phyloP scores from a whole-genome alignment of 2,329 filamentous ascomycete genomes.

The Fonsecaea nubica region DNA sequence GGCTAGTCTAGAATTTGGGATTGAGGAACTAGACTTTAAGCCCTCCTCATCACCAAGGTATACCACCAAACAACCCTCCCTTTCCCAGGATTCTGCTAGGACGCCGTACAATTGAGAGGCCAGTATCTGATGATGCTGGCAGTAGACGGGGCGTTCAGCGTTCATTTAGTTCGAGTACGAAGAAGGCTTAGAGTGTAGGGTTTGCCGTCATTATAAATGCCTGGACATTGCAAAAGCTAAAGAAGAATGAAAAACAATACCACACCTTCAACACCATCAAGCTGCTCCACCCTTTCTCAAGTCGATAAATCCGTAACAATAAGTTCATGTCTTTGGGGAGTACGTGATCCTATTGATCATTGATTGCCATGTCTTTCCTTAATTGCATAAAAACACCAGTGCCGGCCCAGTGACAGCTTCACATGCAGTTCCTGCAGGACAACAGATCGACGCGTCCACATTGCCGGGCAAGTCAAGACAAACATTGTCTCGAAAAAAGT shows the following conservation, averaged over 20 bases:
- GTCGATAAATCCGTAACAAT: slow-evolving; percentile 5
- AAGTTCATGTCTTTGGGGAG: slow-evolving; percentile 13
- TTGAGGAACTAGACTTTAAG: no score
- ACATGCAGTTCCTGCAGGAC: slow-evolving; percentile 10
- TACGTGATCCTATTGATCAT: slow-evolving; percentile 10
- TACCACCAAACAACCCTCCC: no score
- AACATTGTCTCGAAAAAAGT: slow-evolving; percentile 10
- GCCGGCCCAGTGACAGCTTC: slow-evolving; percentile 13
- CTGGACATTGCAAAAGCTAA: slow-evolving; percentile 6
- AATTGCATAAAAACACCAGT: slow-evolving; percentile 14
- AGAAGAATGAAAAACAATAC: slow-evolving; percentile 13
- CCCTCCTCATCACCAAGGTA: no score
- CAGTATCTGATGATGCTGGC: no score
- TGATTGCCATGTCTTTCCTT: slow-evolving; percentile 7
- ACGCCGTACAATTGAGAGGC: no score
- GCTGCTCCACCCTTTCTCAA: slow-evolving; percentile 11
- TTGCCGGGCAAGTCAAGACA: slow-evolving; percentile 15
- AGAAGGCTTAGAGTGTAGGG: background rate
- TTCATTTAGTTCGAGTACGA: no score
- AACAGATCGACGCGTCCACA: slow-evolving; percentile 13
- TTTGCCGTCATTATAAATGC: slow-evolving; percentile 12
- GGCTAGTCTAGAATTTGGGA: no score
- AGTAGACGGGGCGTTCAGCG: no score
- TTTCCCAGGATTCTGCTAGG: no score
- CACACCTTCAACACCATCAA: slow-evolving; percentile 6